Base-by-base conservation (phyloP, 2,329 filamentous ascomycete species). In the Curvularia spicifera region DNA sequence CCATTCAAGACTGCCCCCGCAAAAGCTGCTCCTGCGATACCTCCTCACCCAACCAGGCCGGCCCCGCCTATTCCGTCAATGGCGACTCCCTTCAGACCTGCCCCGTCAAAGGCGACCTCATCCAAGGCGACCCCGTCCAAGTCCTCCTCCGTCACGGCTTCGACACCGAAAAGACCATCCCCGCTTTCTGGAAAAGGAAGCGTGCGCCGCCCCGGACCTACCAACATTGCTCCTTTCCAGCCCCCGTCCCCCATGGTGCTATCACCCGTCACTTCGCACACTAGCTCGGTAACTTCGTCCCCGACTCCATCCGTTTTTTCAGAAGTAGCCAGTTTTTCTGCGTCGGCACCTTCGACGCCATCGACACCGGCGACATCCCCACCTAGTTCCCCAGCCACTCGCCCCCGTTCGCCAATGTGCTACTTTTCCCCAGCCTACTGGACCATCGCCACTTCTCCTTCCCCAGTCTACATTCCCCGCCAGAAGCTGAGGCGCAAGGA, bases 401-500 rank as follows among this genome's bases (percentile, higher is more conserved):
- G 56, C 13, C 43, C 63, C 5, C 48, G 53, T 42, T 59, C 63
- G 29, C 50, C 61, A 15, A 60, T 48, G 10, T 63, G 62, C 43
- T 40, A 60, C 26, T 60, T 56, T 2, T 53, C 64, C 18, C 59
- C 60, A 20, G 46, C 58, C 15, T 50, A 55, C 13, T 58, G 57
- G 55, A 59, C 56, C 55, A 45, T 58, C 20, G 44, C 43, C 39
- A 47, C 63, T 15, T 58, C 59, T 31, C 43, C 50, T 9, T 50
- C 59, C 13, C 64, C 64, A 39, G 59, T 61, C 28, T 60, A 51
- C 37, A 55, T 46, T 7, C 55, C 56, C 20, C 58, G 46, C 39
- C 63, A 52, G 44, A 50, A 62, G 26, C 39, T 70, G 44, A 59
- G 66, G 45, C 60, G 66, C 18, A 68, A 64, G 44, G 66, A 63